These are phyloP conservation scores for Waltergamsia citrina DNA, from an alignment of 2,329 filamentous ascomycete genomes.

Conservation along the genomic window DNA sequence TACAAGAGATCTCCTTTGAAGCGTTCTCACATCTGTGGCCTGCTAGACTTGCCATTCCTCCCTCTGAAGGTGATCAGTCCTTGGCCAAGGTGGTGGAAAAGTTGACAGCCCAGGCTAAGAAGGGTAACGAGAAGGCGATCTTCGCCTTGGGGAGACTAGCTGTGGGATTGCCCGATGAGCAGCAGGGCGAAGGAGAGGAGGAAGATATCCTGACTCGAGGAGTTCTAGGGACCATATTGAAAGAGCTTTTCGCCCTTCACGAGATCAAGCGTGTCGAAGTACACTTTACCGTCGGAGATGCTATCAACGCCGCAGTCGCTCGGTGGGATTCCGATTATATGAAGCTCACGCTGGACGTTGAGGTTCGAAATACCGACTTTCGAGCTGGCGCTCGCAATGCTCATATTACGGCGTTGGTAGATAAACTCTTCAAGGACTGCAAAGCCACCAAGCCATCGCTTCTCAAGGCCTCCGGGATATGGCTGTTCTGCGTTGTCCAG, in stretches of 20 bases:
- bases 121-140: slow-evolving; percentile 75
- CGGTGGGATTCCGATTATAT: slow-evolving; percentile 81
- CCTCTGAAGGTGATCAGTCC: slow-evolving; percentile 15
- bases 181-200: slow-evolving; percentile 12
- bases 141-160: slow-evolving; percentile 70
- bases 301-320: slow-evolving; percentile 65
- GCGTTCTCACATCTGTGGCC: slow-evolving; percentile 36
- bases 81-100: slow-evolving; percentile 45
- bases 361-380: slow-evolving; percentile 27
- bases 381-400: slow-evolving; percentile 26
- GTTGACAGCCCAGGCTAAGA: slow-evolving; percentile 61
- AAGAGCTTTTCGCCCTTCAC: slow-evolving; percentile 65
- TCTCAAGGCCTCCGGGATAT: slow-evolving; percentile 87
- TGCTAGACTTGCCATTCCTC: slow-evolving; percentile 28
- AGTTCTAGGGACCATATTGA: slow-evolving; percentile 46
- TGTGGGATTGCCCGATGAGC: slow-evolving; percentile 42
- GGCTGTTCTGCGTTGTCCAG: slow-evolving; percentile 86
- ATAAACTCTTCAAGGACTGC: slow-evolving; percentile 69
- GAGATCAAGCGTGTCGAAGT: slow-evolving; percentile 80
- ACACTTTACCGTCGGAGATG: slow-evolving; percentile 86
- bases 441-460: slow-evolving; percentile 80
- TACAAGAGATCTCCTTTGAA: slow-evolving; percentile 34
- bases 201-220: slow-evolving; percentile 15
- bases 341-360: slow-evolving; percentile 66
- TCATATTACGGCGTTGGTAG: slow-evolving; percentile 47